Conservation (phyloP, 1,284 basidiomycete genomes). For the Veloboletus limbatus region DNA sequence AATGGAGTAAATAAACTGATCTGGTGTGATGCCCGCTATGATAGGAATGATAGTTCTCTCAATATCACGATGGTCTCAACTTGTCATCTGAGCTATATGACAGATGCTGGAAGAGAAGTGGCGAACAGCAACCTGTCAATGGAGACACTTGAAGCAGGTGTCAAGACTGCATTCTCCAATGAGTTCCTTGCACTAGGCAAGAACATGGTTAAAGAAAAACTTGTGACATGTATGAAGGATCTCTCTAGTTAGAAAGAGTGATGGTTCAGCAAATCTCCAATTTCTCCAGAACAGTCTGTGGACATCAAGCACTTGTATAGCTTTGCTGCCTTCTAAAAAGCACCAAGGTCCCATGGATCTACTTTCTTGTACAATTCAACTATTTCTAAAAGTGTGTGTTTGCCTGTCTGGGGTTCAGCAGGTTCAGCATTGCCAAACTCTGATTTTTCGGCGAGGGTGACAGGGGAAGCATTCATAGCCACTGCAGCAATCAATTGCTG, state of each 20-base stretch:
- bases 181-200: slow-evolving; percentile 3
- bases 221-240: slow-evolving; percentile 6
- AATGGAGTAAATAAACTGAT: background rate
- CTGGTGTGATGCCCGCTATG: background rate
- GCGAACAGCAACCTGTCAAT: background rate
- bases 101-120: slow-evolving; percentile 5
- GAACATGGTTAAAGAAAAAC: slow-evolving; percentile 11
- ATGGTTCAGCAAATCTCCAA: background rate
- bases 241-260: background rate
- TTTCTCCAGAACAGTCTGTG: slow-evolving; percentile 2
- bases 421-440: background rate
- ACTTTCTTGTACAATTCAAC: background rate
- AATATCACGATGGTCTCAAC: slow-evolving; percentile 7
- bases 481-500: background rate
- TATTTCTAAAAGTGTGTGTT: background rate
- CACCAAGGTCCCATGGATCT: background rate
- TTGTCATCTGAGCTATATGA: slow-evolving; percentile 10
- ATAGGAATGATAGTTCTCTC: slow-evolving; percentile 1
- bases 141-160: slow-evolving; percentile 1
- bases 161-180: background rate
- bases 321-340: background rate
- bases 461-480: background rate
- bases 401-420: background rate
- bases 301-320: background rate
- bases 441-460: background rate